Percentiles rank a stretch among this genome's conserved stretches.
These are phyloP conservation scores for Colletotrichum phormii DNA, from an alignment of 2,329 filamentous ascomycete genomes.

Conservation along the genomic window DNA sequence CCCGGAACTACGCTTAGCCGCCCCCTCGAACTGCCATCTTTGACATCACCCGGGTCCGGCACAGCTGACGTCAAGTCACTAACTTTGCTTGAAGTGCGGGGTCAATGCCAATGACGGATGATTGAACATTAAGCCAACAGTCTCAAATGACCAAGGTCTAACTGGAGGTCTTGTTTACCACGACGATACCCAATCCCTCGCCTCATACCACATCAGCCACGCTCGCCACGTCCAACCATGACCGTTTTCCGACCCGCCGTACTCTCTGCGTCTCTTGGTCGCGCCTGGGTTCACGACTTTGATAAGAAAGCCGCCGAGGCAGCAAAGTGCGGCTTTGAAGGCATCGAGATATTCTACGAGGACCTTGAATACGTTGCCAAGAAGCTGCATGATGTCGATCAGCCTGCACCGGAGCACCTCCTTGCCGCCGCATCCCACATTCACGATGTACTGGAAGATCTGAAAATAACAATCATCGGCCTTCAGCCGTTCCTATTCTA, in stretches of 20 bases:
- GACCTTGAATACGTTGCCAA: slow-evolving; percentile 73
- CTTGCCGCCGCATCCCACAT: slow-evolving; percentile 70
- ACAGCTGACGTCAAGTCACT: too few species aligned
- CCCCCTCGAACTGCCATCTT: too few species aligned
- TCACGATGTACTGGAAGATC: slow-evolving; percentile 64
- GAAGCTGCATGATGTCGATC: slow-evolving; percentile 51
- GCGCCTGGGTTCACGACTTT: slow-evolving; percentile 43
- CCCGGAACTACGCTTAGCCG: too few species aligned
- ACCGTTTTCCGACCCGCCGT: slow-evolving; percentile 8
- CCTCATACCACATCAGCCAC: too few species aligned
- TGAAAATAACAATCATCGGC: slow-evolving; percentile 69
- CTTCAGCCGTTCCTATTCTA: slow-evolving; percentile 84
- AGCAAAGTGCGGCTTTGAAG: slow-evolving; percentile 60
- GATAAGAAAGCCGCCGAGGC: slow-evolving; percentile 10
- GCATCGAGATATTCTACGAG: slow-evolving; percentile 82
- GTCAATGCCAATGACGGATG: too few species aligned
- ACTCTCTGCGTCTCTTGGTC: slow-evolving; percentile 16
- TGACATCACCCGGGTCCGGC: too few species aligned
- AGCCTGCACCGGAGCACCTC: slow-evolving; percentile 52
- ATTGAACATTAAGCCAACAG: too few species aligned
- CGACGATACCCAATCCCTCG: too few species aligned
- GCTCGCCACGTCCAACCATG: not conserved
- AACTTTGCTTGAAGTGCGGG: too few species aligned
- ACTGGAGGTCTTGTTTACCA: too few species aligned
- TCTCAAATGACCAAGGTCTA: too few species aligned